These are phyloP conservation scores for Pilatotrama ljubarskyi DNA, from an alignment of 768 basidiomycete species.

Conservation along the genomic window DNA sequence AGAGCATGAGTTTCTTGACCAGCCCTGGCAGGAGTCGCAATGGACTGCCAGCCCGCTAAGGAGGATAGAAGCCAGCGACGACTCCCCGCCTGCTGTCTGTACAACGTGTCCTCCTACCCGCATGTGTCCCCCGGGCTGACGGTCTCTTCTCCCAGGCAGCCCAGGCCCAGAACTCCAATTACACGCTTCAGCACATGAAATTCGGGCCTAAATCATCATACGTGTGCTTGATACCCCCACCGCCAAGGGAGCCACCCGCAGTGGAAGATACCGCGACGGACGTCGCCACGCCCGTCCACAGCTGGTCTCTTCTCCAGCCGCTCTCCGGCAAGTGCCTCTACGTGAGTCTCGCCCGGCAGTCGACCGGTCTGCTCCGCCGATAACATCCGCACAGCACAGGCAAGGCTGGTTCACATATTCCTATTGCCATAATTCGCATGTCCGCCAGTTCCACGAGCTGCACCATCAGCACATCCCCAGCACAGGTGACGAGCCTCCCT, in stretches of 20 bases:
- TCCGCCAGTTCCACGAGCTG: slow-evolving; percentile 93
- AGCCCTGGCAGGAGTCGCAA: slow-evolving; percentile 49
- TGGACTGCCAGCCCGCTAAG: slow-evolving; percentile 46
- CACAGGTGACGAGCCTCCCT: slow-evolving; percentile 49
- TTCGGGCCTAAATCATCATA: slow-evolving; percentile 70
- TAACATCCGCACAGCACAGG: slow-evolving; percentile 56
- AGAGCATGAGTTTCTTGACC: slow-evolving; percentile 73
- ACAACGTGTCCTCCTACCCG: slow-evolving; percentile 13
- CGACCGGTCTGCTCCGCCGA: slow-evolving; percentile 31
- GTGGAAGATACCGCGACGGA: slow-evolving; percentile 57
- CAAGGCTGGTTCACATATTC: slow-evolving; percentile 98
- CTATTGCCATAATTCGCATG: slow-evolving; percentile 92
- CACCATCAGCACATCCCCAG: slow-evolving; percentile 61
- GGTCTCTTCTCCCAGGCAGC: slow-evolving; percentile 27
- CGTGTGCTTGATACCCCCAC: slow-evolving; percentile 76
- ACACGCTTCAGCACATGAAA: slow-evolving; percentile 72
- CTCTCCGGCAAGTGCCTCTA: slow-evolving; percentile 82
- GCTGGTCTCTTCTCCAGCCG: slow-evolving; percentile 82
- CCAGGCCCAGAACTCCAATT: slow-evolving; percentile 31
- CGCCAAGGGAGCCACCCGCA: slow-evolving; percentile 46
- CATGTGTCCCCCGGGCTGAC: not conserved
- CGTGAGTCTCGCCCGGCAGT: slow-evolving; percentile 49
- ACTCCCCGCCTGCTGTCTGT: slow-evolving; percentile 36
- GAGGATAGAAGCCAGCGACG: slow-evolving; percentile 60
- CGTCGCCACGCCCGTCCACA: slow-evolving; percentile 62